phyloP scores from a whole-genome alignment of 148 eudicot genomes.

The Silene conica region DNA sequence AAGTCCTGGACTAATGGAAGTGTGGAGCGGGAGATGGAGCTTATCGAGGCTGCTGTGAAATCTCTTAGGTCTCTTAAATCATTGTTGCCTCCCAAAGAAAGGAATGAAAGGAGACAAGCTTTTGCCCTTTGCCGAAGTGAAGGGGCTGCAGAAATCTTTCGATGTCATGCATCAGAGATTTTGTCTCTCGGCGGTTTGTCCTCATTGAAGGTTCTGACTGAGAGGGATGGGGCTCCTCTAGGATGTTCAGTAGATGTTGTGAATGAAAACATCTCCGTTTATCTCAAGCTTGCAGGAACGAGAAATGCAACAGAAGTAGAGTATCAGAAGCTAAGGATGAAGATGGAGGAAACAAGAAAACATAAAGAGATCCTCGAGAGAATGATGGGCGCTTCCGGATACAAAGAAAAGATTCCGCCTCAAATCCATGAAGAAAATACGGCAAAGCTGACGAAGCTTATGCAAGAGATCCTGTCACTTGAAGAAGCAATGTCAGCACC shows the following conservation, averaged over 20 bases:
- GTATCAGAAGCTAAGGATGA: constrained; percentile 60
- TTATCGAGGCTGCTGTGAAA: constrained; percentile 60
- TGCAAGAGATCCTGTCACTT: constrained; percentile 52
- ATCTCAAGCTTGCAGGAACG: constrained; percentile 50
- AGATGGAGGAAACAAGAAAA: constrained; percentile 52
- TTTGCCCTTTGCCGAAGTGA: constrained; percentile 62
- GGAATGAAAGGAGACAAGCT: constrained; percentile 68
- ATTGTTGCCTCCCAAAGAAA: constrained; percentile 68
- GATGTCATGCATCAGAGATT: constrained; percentile 55
- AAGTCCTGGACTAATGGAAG: constrained; percentile 73
- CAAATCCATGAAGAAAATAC: constrained; percentile 60
- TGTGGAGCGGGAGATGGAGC: constrained; percentile 69
- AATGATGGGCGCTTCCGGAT: constrained; percentile 61
- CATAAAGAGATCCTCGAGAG: constrained; percentile 37
- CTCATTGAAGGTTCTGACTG: constrained; percentile 54
- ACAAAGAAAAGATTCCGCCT: constrained; percentile 55
- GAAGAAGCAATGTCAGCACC: constrained; percentile 48
- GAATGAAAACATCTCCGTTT: constrained; percentile 59
- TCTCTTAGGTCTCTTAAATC: constrained; percentile 71
- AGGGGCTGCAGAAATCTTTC: constrained; percentile 40
- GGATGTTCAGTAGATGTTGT: constrained; percentile 62
- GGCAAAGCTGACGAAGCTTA: constrained; percentile 43
- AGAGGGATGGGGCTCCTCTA: constrained; percentile 54
- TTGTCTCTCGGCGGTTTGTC: constrained; percentile 67
- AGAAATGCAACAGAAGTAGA: constrained; percentile 58